Evolutionary conservation across 2,329 filamentous ascomycete species (phyloP).

Genomic region (Colletotrichum cereale): DNA sequence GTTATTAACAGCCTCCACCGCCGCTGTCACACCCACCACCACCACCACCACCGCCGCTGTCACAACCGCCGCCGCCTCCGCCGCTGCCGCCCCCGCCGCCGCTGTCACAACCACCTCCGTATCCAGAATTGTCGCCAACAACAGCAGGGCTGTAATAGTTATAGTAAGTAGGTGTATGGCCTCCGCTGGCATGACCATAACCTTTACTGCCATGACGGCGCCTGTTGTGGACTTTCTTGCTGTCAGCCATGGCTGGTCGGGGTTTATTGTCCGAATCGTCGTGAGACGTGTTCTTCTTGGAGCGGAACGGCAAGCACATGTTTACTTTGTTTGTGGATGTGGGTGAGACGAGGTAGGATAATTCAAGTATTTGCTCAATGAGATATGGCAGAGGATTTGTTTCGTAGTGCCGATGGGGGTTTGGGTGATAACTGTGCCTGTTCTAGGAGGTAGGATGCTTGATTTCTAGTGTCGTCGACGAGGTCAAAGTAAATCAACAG

Average conservation of each 20-base stretch:
- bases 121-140: neutral
- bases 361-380: too few species aligned
- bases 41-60: neutral
- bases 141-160: neutral
- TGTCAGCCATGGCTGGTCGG: neutral
- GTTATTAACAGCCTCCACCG: neutral
- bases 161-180: neutral
- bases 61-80: neutral
- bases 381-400: neutral
- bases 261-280: neutral
- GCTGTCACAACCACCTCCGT: neutral
- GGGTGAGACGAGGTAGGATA: too few species aligned
- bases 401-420: neutral
- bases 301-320: constrained; percentile 24
- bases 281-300: neutral
- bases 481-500: neutral
- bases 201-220: neutral
- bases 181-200: neutral
- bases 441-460: neutral
- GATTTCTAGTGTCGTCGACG: neutral
- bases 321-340: neutral
- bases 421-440: neutral
- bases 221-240: neutral
- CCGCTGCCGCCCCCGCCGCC: constrained; percentile 10
- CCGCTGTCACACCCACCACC: too few species aligned